Conservation (phyloP, 441 rosid species). For the Breynia disticha region DNA sequence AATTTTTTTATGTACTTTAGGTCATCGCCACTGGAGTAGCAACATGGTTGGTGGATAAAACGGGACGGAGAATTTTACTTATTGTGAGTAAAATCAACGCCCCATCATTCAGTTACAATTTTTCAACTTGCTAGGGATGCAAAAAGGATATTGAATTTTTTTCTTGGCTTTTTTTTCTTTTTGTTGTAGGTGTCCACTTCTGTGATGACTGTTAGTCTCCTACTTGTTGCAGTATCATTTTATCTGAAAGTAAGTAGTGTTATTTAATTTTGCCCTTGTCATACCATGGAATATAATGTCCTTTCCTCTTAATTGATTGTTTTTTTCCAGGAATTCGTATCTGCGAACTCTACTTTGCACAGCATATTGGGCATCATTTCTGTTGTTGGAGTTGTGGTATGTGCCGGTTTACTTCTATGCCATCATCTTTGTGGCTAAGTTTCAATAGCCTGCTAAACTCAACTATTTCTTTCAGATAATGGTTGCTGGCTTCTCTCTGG, state of each 20-base stretch:
- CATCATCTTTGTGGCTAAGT: conserved; percentile 1
- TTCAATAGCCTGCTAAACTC: conserved; percentile 2
- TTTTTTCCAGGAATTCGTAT: conserved; percentile 36
- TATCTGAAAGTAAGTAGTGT: conserved; percentile 38
- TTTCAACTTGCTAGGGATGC: not conserved
- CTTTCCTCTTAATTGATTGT: not conserved
- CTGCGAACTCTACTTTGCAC: conserved; percentile 44
- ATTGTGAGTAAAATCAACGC: conserved; percentile 40
- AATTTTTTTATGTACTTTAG: conserved; percentile 25
- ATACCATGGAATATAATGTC: conserved; percentile 4
- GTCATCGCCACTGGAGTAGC: conserved; percentile 70
- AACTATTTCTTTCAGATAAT: conserved; percentile 36
- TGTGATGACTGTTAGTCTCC: conserved; percentile 71
- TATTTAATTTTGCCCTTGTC: conserved; percentile 2
- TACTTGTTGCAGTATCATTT: conserved; percentile 60
- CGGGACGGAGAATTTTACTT: conserved; percentile 84
- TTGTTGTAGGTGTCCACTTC: conserved; percentile 51
- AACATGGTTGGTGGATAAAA: conserved; percentile 75
- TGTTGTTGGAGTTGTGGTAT: conserved; percentile 83
- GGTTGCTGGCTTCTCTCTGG: conserved; percentile 74
- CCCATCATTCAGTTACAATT: conserved; percentile 1
- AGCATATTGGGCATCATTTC: conserved; percentile 54
- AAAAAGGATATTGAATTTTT: conserved; percentile 1
- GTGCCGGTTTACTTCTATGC: conserved; percentile 12
- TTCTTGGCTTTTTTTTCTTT: conserved; percentile 3